Evolutionary conservation across 2,329 filamentous ascomycete genomes (phyloP), one percentile per base, ranked within the genome.

Genomic region (Fusarium protoensiforme): DNA sequence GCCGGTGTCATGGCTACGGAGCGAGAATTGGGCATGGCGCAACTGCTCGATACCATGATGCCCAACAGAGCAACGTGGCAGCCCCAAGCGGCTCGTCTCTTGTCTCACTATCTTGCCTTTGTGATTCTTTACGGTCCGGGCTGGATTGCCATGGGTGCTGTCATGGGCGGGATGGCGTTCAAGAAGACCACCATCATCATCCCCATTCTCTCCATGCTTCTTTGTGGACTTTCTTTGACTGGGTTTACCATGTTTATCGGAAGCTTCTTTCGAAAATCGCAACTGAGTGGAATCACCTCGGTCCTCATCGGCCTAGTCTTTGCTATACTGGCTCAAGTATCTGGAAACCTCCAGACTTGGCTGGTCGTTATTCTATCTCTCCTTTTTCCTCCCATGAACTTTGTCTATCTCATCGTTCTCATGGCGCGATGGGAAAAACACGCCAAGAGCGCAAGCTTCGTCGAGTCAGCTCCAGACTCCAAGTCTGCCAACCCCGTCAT

Each of bases 11-110:
- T 96, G 82, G 93, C 94, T 4, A 90, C 90, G 3, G 94, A 97
- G 82, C 86, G 94, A 61, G 94, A 97, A 83, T 84, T 91, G 18
- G 94, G 94, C 36, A 94, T 96, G 87, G 92, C 92, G 7, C 93
- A 94, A 69, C 85, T 97, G 9, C 90, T 97, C 53, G 94, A 97
- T 81, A 92, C 93, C 43, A 96, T 96, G 93, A 94, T 94, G 84
- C 92, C 93, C 1, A 93, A 92, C 65, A 87, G 87, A 65, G 87
- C 87, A 38, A 84, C 88, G 57, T 95, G 93, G 93, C 87, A 94
- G 75, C 90, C 92, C 10, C 93, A 95, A 81, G 89, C 90, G 16
- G 91, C 91, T 5, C 87, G 94, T 16, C 85, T 96, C 4, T 76
- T 94, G 7, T 91, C 93, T 0, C 91, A 94, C 70, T 92, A 95